Evolutionary conservation across 495 filamentous ascomycete species (phyloP).

Genomic region (Apodospora peruviana): DNA sequence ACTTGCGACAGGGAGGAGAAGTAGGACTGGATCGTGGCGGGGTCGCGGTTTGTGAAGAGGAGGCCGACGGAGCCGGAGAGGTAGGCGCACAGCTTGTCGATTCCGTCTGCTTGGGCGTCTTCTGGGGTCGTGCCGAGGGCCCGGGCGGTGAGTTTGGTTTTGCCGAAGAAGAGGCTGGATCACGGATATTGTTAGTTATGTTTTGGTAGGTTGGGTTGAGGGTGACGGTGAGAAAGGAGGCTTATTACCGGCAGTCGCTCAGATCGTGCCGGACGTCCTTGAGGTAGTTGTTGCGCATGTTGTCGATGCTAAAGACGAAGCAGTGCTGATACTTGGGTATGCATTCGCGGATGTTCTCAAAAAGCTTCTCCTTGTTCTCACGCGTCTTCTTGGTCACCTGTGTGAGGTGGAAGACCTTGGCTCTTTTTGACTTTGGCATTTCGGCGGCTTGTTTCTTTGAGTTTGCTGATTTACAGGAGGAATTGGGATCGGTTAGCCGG

Average conservation of each 20-base stretch:
- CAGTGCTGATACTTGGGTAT: conserved; percentile 81
- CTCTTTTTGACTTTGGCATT: conserved; percentile 96
- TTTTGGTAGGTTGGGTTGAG: conserved; percentile 1
- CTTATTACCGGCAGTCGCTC: conserved; percentile 75
- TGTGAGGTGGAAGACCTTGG: conserved; percentile 79
- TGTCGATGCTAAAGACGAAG: conserved; percentile 89
- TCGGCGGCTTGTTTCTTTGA: conserved; percentile 25
- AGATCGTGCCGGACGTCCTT: conserved; percentile 86
- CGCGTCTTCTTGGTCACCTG: conserved; percentile 85
- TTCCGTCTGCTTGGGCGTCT: conserved; percentile 68
- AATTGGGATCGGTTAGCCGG: not conserved
- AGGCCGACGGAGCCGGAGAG: conserved; percentile 81
- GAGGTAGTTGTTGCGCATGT: conserved; percentile 98
- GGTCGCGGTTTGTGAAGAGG: conserved; percentile 75
- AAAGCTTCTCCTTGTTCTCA: conserved; percentile 82
- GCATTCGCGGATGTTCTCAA: conserved; percentile 79
- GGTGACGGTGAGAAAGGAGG: not conserved
- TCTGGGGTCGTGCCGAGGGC: conserved; percentile 73
- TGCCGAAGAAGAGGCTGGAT: conserved; percentile 93
- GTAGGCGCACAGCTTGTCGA: conserved; percentile 62
- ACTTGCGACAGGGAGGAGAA: conserved; percentile 60
- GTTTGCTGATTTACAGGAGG: not conserved
- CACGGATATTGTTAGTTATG: not conserved
- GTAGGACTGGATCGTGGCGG: conserved; percentile 57
- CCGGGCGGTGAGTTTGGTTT: conserved; percentile 96